Conservation (phyloP, 805 yeast genomes). For the Candida wancherniae region DNA sequence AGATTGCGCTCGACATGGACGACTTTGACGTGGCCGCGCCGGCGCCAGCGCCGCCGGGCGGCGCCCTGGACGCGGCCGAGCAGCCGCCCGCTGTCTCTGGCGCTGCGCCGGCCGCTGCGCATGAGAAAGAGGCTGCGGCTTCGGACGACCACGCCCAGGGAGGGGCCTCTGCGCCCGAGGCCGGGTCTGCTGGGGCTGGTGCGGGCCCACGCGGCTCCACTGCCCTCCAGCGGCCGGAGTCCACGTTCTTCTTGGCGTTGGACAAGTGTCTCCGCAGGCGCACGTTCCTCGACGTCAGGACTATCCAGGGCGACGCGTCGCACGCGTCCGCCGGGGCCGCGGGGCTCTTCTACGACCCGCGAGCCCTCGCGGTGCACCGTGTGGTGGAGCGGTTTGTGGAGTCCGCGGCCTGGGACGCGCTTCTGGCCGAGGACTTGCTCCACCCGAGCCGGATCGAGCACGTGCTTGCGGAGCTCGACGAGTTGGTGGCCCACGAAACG, state of each 20-base stretch:
- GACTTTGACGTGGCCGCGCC: no score
- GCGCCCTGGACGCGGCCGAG: no score
- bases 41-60: no score
- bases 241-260: slow-evolving; percentile 64
- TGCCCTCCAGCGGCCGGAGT: slow-evolving; percentile 27
- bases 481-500: slow-evolving; percentile 18
- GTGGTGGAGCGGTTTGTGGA: slow-evolving; percentile 27
- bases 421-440: slow-evolving; percentile 13
- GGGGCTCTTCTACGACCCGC: slow-evolving; percentile 25
- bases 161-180: no score
- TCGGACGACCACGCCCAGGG: no score
- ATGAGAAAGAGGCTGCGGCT: no score
- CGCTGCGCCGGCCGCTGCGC: no score
- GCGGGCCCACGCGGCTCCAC: no score
- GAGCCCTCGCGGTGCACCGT: slow-evolving; percentile 31
- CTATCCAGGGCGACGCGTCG: slow-evolving; percentile 24
- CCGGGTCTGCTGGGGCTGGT: no score
- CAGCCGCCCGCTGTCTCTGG: no score
- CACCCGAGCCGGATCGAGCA: slow-evolving; percentile 10
- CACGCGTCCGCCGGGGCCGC: slow-evolving; percentile 14
- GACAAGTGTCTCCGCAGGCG: slow-evolving; percentile 79
- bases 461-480: slow-evolving; percentile 18
- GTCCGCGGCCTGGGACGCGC: slow-evolving; percentile 12
- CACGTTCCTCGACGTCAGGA: slow-evolving; percentile 49
- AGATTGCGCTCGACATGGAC: slow-evolving; percentile 22